A percentile compares a stretch with the other conserved stretches of the same genome.
These are phyloP conservation scores for Oryza glumipatula DNA, from an alignment of 176 grass and related monocot genomes.

Conservation along the genomic window DNA sequence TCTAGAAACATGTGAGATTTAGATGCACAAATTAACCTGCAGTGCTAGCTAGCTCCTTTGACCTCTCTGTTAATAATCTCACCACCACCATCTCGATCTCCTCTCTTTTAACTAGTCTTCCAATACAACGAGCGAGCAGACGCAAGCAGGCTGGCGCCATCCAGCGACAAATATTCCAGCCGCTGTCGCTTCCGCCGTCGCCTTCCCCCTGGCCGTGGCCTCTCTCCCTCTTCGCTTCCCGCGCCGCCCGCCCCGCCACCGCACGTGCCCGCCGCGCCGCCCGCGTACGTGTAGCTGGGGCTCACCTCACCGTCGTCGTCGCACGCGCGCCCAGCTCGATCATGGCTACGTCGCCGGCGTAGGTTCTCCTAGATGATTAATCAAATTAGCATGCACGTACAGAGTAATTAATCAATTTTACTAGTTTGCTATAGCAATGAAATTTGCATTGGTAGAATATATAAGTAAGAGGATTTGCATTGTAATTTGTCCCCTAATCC, in stretches of 20 bases:
- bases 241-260: slow-evolving; percentile 20
- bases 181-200: slow-evolving; percentile 60
- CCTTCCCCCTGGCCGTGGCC: slow-evolving; percentile 42
- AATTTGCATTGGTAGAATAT: too few relatives aligned
- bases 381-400: neutral
- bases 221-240: slow-evolving; percentile 8
- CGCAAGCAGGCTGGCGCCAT: slow-evolving; percentile 4
- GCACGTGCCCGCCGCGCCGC: slow-evolving; percentile 43
- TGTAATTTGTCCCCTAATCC: slow-evolving; percentile 51
- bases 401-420: neutral
- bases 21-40: too few relatives aligned
- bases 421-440: neutral
- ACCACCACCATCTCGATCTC: neutral
- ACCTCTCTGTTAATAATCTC: neutral
- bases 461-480: neutral
- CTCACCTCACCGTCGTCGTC: too few relatives aligned
- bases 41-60: neutral
- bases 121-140: neutral
- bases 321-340: neutral
- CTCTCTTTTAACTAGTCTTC: neutral
- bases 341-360: neutral
- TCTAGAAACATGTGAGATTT: neutral
- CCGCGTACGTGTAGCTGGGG: too few relatives aligned
- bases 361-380: neutral
- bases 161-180: slow-evolving; percentile 63